A percentile compares a stretch with the other conserved stretches of the same genome.
Evolutionary conservation across 257 asterid species (phyloP).

Genomic region (Perilla frutescens): DNA sequence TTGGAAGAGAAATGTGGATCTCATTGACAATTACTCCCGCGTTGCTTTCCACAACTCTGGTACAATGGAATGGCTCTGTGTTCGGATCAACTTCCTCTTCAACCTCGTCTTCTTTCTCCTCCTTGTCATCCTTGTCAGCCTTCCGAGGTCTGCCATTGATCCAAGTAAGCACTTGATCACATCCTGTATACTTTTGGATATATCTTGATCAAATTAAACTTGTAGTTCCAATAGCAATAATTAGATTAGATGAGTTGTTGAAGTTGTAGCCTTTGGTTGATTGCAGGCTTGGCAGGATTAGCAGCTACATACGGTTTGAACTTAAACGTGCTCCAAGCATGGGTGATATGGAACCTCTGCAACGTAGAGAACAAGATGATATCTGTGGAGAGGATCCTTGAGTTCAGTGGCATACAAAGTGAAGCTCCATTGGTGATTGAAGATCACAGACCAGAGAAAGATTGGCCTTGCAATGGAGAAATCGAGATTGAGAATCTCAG

Average conservation of each 20-base stretch:
- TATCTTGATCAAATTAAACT: no score
- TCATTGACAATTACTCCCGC: slow-evolving; percentile 73
- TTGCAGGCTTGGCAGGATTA: slow-evolving; percentile 81
- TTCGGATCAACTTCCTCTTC: slow-evolving; percentile 81
- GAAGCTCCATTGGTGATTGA: slow-evolving; percentile 76
- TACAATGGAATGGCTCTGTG: slow-evolving; percentile 91
- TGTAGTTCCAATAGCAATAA: no score
- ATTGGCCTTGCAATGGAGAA: slow-evolving; percentile 76
- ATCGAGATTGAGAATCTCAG: slow-evolving; percentile 67
- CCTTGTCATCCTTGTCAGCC: slow-evolving; percentile 70
- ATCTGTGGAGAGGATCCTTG: slow-evolving; percentile 78
- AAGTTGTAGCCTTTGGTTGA: neutral
- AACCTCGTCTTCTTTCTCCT: slow-evolving; percentile 81
- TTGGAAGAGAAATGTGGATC: slow-evolving; percentile 48
- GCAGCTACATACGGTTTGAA: slow-evolving; percentile 87
- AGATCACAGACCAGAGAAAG: slow-evolving; percentile 51
- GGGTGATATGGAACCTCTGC: slow-evolving; percentile 94
- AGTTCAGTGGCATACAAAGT: slow-evolving; percentile 60
- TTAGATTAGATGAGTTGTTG: no score
- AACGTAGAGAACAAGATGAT: slow-evolving; percentile 90
- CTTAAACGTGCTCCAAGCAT: slow-evolving; percentile 79
- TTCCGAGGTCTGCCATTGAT: slow-evolving; percentile 72
- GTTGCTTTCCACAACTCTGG: slow-evolving; percentile 74
- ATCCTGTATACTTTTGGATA: neutral
- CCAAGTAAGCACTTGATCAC: slow-evolving; percentile 63